Conservation (phyloP, 208 protist genomes). For the Naegleria fowleri region DNA sequence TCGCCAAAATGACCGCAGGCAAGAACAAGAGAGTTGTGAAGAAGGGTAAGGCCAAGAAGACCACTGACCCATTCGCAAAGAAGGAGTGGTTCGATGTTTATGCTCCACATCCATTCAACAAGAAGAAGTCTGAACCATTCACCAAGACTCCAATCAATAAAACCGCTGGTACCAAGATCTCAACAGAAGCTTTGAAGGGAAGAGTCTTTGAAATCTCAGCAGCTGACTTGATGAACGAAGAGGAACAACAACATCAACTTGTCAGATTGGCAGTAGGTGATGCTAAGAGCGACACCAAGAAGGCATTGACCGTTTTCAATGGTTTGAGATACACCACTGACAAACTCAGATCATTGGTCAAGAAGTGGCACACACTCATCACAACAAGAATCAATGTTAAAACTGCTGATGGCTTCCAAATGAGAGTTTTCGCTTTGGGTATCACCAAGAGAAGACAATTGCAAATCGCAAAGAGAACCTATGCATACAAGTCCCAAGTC, state of each 20-base stretch:
- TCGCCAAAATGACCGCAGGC: not conserved
- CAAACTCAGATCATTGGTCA: slow-evolving; percentile 90
- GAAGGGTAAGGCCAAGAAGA: slow-evolving; percentile 63
- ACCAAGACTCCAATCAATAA: slow-evolving; percentile 95
- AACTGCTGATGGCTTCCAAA: slow-evolving; percentile 91
- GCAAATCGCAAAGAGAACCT: slow-evolving; percentile 92
- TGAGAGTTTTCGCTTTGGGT: slow-evolving; percentile 94
- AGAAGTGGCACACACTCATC: slow-evolving; percentile 98
- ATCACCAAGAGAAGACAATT: slow-evolving; percentile 90
- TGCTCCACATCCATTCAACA: slow-evolving; percentile 89
- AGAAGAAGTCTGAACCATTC: slow-evolving; percentile 63
- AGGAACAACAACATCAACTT: slow-evolving; percentile 86
- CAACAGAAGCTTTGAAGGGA: slow-evolving; percentile 87
- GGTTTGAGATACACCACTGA: slow-evolving; percentile 96
- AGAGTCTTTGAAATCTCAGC: slow-evolving; percentile 95
- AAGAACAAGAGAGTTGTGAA: slow-evolving; percentile 25
- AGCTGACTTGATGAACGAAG: slow-evolving; percentile 88
- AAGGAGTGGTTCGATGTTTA: slow-evolving; percentile 99
- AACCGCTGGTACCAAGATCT: slow-evolving; percentile 87
- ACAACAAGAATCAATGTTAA: slow-evolving; percentile 87
- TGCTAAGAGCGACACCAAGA: slow-evolving; percentile 79
- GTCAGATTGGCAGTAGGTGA: slow-evolving; percentile 92
- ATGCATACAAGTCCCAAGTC: slow-evolving; percentile 91
- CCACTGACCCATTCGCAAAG: slow-evolving; percentile 90
- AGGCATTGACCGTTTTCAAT: slow-evolving; percentile 96